Base-by-base conservation (phyloP, 1,139 yeast species). In the Geotrichum bryndzae region DNA sequence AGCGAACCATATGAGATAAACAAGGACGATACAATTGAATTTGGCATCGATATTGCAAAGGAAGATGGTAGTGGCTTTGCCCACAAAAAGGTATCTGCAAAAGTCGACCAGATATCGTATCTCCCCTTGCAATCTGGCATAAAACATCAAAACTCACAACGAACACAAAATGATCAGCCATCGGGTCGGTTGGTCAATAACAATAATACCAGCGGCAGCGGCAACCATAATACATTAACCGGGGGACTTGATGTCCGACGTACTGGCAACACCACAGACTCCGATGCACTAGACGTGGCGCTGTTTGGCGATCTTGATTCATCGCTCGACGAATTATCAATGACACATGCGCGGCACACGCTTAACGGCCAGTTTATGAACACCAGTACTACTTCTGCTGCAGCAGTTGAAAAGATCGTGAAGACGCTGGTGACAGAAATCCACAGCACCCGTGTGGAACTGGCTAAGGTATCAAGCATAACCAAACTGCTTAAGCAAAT, bases 1-100 rank as follows among this genome's bases (percentile, higher is more conserved):
- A 78, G 77, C 66, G 79, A 80, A 22, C 82, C 79, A 62, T 71
- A 76, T 54, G 90, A 85, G 67, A 76, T 94, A 59, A 80, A 84
- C 63, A 80, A 86, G 50, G 94, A 90, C 18, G 99, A 94, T 74
- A 79, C 83, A 13, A 82, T 94, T 23, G 96, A 94, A 70, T 79
- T 95, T 63, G 99, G 99, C 1, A 90, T 96, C 61, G 96, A 95
- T 70, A 90, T 95, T 60, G 91, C 90, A 69, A 86, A 87, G 55
- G 76, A 82, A 79, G 80, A 77, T 61, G 79, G 79, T 31, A 70
- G 78, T 11, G 71, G 77, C 59, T 76, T 79, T 66, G 88, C 88
- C 62, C 97, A 92, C 74, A 84, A 90, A 69, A 92, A 90, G 72
- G 91, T 92, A 64, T 85, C 91, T 63, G 90, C 96, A 50, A 79